Conservation (phyloP, 2,329 filamentous ascomycete genomes). For the Epichloe sylvatica region DNA sequence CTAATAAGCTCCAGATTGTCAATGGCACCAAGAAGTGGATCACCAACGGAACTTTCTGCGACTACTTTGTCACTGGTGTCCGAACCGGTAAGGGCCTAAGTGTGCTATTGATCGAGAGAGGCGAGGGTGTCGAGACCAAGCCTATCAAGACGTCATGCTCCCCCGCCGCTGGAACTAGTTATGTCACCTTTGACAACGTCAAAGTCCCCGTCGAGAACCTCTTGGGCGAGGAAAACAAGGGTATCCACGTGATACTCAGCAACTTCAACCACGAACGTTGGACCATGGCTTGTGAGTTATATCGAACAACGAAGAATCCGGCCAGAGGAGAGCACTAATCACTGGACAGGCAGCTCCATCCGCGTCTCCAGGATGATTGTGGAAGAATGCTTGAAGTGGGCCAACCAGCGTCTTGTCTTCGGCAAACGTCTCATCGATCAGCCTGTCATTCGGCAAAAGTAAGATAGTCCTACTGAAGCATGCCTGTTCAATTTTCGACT, state of each 20-base stretch:
- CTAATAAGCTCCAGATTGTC: slow-evolving; percentile 28
- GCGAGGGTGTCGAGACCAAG: slow-evolving; percentile 62
- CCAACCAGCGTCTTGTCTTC: slow-evolving; percentile 74
- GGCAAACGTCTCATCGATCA: slow-evolving; percentile 71
- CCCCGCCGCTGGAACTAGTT: slow-evolving; percentile 62
- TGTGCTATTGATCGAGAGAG: slow-evolving; percentile 60
- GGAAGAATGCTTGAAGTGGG: slow-evolving; percentile 80
- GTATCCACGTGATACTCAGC: slow-evolving; percentile 67
- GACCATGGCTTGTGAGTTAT: slow-evolving; percentile 50
- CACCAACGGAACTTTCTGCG: slow-evolving; percentile 64
- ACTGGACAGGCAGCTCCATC: slow-evolving; percentile 35
- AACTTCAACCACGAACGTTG: slow-evolving; percentile 86
- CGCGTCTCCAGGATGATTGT: slow-evolving; percentile 55
- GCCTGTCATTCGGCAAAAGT: slow-evolving; percentile 72
- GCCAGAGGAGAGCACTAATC: slow-evolving; percentile 5
- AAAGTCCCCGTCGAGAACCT: slow-evolving; percentile 70
- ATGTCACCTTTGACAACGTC: slow-evolving; percentile 72
- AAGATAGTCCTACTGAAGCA: slow-evolving; percentile 10
- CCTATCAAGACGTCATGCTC: slow-evolving; percentile 74
- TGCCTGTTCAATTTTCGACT: slow-evolving; percentile 3
- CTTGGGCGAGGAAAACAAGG: slow-evolving; percentile 71
- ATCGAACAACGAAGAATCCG: neutral
- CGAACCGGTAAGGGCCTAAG: slow-evolving; percentile 67
- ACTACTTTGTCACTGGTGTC: slow-evolving; percentile 75
- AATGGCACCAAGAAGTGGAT: slow-evolving; percentile 79